These are phyloP conservation scores for Pichia occidentalis DNA, from an alignment of 805 yeast genomes.

Conservation along the genomic window DNA sequence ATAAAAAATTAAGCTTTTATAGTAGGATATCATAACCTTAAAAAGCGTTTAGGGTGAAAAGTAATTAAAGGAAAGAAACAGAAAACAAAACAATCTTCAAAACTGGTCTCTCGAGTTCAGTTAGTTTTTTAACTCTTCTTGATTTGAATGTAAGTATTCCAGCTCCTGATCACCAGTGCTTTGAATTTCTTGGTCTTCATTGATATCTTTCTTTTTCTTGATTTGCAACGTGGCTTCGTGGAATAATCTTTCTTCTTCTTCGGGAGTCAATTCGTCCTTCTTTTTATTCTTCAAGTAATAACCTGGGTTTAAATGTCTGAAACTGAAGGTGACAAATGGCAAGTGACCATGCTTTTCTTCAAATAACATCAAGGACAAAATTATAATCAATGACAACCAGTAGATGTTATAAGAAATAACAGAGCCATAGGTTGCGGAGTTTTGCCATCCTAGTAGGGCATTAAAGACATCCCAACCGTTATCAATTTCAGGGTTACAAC, in stretches of 20 bases:
- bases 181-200: too few relatives aligned
- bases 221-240: slow-evolving; percentile 29
- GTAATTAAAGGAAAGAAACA: too few relatives aligned
- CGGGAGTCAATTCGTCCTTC: slow-evolving; percentile 47
- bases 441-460: slow-evolving; percentile 94
- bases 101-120: too few relatives aligned
- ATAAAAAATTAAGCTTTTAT: too few relatives aligned
- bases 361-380: slow-evolving; percentile 56
- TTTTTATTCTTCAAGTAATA: slow-evolving; percentile 65
- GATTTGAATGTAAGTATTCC: too few relatives aligned
- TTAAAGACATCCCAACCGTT: slow-evolving; percentile 98
- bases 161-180: too few relatives aligned
- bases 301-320: slow-evolving; percentile 61
- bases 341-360: slow-evolving; percentile 82
- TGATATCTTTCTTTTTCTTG: background rate
- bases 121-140: too few relatives aligned
- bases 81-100: too few relatives aligned
- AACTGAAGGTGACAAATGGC: slow-evolving; percentile 49
- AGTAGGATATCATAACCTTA: too few relatives aligned
- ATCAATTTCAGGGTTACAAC: slow-evolving; percentile 89
- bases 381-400: slow-evolving; percentile 65
- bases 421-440: slow-evolving; percentile 90
- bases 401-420: slow-evolving; percentile 82
- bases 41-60: too few relatives aligned
- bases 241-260: slow-evolving; percentile 50